Conservation (phyloP, 2,329 filamentous ascomycete species). For the Talaromyces sp. region DNA sequence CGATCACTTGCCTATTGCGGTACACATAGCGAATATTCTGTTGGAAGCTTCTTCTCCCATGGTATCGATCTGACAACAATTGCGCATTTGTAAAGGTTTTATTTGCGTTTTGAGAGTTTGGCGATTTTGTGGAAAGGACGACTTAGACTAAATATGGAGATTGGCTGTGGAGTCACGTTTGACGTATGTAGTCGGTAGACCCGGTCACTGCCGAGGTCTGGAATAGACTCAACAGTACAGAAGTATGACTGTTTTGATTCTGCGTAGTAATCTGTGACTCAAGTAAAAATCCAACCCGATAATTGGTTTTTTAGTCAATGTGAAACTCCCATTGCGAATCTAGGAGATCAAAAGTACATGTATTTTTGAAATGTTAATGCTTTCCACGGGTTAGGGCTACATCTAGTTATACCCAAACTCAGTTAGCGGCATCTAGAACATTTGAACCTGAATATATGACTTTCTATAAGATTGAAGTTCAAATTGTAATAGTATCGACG, state of each 20-base stretch:
- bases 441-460: not conserved
- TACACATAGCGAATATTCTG: not conserved
- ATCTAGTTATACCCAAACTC: not conserved
- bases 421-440: not conserved
- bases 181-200: not conserved
- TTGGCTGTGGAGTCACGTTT: not conserved
- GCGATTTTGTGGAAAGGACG: not conserved
- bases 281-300: not conserved
- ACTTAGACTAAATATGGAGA: not conserved
- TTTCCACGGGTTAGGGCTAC: too few species aligned
- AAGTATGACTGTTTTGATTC: not conserved
- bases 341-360: too few species aligned
- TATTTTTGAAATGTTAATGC: too few species aligned
- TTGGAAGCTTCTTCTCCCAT: not conserved
- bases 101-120: not conserved
- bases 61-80: not conserved
- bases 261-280: not conserved
- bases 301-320: too few species aligned
- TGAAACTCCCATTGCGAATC: too few species aligned
- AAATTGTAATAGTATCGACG: too few species aligned
- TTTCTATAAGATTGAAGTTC: not conserved
- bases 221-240: too few species aligned
- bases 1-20: not conserved
- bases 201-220: too few species aligned
- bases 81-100: not conserved